Evolutionary conservation across 345 rosid genomes (phyloP), one percentile per base, ranked within the genome.

Genomic region (Kernera saxatilis): DNA sequence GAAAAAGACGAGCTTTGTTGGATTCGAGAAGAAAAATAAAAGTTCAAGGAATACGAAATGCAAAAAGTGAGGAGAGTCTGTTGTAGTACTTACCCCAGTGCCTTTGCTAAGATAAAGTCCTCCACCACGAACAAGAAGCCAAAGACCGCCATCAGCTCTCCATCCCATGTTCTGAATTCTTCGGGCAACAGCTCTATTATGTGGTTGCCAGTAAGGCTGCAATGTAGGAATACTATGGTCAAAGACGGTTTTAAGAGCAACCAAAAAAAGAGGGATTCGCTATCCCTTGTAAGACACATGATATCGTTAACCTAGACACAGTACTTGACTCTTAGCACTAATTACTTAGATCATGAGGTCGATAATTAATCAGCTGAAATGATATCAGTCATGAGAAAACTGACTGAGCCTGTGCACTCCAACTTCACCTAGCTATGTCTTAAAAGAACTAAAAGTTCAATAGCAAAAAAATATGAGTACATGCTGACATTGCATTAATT

Each of bases 131-230:
- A 86, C 94, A 74, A 93, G 97, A 80, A 93, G 96, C 98, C 98
- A 93, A 77, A 93, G 96, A 45, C 97, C 97, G 65, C 97, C 98
- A 84, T 93, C 97, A 51, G 92, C 91, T 69, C 97, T 87, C 98
- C 98, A 93, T 69, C 98, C 97, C 98, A 91, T 93, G 76, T 89
- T 93, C 74, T 89, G 97, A 60, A 91, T 93, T 82, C 98, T 89
- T 82, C 98, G 78, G 7, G 94, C 97, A 56, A 93, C 86, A 57
- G 97, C 87, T 77, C 98, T 88, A n/a, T 93, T 93, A 83, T 93
- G 98, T 21, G 98, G 97, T 72, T 93, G 97, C 96, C 98, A 93
- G 80, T 71, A 93, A 64, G 96, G 82, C 98, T 91, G 84, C 63
- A 81, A 22, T 32, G 59, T 53, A 21, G 17, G 15, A 19, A 36